Conservation (phyloP, 2,329 filamentous ascomycete species). For the Zymoseptoria pseudotritici region DNA sequence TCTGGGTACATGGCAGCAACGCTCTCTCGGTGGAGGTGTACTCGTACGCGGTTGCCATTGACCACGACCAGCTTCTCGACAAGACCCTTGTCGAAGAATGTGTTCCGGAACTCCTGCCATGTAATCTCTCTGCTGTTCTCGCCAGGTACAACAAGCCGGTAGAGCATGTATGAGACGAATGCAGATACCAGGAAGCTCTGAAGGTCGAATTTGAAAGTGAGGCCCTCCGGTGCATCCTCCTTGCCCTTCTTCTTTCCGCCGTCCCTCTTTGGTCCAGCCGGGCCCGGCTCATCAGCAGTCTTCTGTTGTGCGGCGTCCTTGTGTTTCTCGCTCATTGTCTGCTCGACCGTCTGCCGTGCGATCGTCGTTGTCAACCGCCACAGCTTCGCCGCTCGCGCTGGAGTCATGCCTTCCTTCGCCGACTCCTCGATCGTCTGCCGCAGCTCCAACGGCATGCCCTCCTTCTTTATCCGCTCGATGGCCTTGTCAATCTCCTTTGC, state of each 20-base stretch:
- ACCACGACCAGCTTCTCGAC: slow-evolving; percentile 87
- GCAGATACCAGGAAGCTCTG: slow-evolving; percentile 50
- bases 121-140: slow-evolving; percentile 75
- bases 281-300: slow-evolving; percentile 39
- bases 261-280: slow-evolving; percentile 27
- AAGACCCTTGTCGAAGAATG: slow-evolving; percentile 90
- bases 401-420: slow-evolving; percentile 46
- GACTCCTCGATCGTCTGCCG: slow-evolving; percentile 54
- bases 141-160: slow-evolving; percentile 57
- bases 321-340: slow-evolving; percentile 27
- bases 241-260: slow-evolving; percentile 35
- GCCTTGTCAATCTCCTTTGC: slow-evolving; percentile 52
- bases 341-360: slow-evolving; percentile 45
- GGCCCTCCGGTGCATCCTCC: slow-evolving; percentile 22
- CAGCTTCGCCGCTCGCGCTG: slow-evolving; percentile 57
- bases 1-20: slow-evolving; percentile 67
- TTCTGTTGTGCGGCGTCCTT: slow-evolving; percentile 34
- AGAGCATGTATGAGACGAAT: slow-evolving; percentile 56
- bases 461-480: slow-evolving; percentile 55
- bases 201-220: slow-evolving; percentile 43
- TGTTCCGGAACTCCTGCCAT: slow-evolving; percentile 91
- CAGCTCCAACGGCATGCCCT: slow-evolving; percentile 64
- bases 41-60: slow-evolving; percentile 67
- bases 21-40: slow-evolving; percentile 71
- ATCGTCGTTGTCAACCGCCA: slow-evolving; percentile 50